A percentile compares a stretch with the other conserved stretches of the same genome.
These are phyloP conservation scores for Lipomyces yamanashiensis DNA, from an alignment of 805 yeast species.

Conservation along the genomic window DNA sequence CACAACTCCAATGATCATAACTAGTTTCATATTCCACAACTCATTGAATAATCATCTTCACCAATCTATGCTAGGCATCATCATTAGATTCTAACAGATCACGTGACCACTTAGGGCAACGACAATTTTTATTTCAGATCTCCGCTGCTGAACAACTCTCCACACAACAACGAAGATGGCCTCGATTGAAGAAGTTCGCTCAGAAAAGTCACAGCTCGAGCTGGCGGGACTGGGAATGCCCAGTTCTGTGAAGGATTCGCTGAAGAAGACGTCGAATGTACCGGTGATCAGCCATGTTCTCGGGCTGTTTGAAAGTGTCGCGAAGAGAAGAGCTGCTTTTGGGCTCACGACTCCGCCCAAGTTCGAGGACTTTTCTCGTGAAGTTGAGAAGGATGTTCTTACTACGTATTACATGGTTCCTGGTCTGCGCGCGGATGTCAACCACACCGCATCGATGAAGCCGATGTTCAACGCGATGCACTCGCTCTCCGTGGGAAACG, in stretches of 20 bases:
- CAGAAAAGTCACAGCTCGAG: conserved; percentile 14
- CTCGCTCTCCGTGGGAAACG: conserved; percentile 86
- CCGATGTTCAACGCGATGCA: conserved; percentile 98
- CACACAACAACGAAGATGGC: conserved; percentile 1
- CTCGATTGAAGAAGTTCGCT: conserved; percentile 19
- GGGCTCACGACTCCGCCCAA: conserved; percentile 93
- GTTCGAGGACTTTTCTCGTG: conserved; percentile 89
- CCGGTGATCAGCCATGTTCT: conserved; percentile 80
- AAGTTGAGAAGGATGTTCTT: conserved; percentile 92
- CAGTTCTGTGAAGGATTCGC: conserved; percentile 6
- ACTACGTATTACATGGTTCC: conserved; percentile 87
- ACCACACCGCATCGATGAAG: conserved; percentile 85
- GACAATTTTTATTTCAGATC: conserved; percentile 9
- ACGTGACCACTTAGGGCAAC: background rate
- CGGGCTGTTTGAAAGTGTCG: conserved; percentile 71
- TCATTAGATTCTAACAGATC: too few species aligned
- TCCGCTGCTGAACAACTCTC: background rate
- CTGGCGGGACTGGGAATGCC: conserved; percentile 15
- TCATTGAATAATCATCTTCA: too few species aligned
- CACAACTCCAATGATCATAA: too few species aligned
- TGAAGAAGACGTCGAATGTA: conserved; percentile 46
- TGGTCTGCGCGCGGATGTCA: conserved; percentile 94
- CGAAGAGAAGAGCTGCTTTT: conserved; percentile 78
- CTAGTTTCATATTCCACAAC: too few species aligned
- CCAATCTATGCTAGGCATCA: too few species aligned